Conservation (phyloP, 2,329 filamentous ascomycete genomes). For the Beauveria brongniartii region DNA sequence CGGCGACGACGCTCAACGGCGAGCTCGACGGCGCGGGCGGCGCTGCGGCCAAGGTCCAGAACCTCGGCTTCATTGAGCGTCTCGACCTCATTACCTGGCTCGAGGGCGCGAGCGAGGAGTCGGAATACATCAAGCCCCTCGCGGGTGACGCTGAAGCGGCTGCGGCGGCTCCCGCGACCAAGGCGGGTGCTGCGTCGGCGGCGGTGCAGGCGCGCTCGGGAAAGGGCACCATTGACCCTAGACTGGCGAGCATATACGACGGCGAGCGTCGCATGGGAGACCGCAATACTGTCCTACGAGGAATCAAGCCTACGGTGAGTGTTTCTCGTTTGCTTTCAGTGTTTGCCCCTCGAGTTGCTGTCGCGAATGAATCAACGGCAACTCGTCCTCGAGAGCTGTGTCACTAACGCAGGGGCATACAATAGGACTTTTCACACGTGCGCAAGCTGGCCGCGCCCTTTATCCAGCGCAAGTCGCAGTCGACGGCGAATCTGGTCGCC, state of each 20-base stretch:
- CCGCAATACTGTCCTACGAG: slow-evolving; percentile 78
- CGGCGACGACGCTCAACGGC: slow-evolving; percentile 71
- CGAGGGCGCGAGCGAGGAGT: slow-evolving; percentile 80
- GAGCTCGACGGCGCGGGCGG: slow-evolving; percentile 57
- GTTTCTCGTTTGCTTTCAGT: no score
- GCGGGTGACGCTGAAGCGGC: slow-evolving; percentile 51
- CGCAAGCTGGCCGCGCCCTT: slow-evolving; percentile 77
- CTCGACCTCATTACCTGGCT: slow-evolving; percentile 91
- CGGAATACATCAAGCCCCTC: slow-evolving; percentile 83
- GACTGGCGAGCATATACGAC: slow-evolving; percentile 81
- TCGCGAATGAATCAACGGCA: no score
- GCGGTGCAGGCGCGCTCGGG: slow-evolving; percentile 44
- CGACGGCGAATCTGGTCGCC: slow-evolving; percentile 30
- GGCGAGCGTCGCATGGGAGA: slow-evolving; percentile 89
- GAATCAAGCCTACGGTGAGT: slow-evolving; percentile 79
- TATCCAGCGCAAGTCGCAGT: slow-evolving; percentile 52
- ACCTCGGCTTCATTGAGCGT: slow-evolving; percentile 84
- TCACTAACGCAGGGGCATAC: slow-evolving; percentile 3
- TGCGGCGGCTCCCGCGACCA: slow-evolving; percentile 24
- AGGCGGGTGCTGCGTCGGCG: slow-evolving; percentile 26
- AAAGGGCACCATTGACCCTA: slow-evolving; percentile 66
- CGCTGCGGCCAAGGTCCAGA: slow-evolving; percentile 57
- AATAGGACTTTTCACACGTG: slow-evolving; percentile 85
- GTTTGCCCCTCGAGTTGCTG: no score
- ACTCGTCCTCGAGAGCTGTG: background rate